Base-by-base conservation (phyloP, 495 filamentous ascomycete genomes). In the Trichoderma erinaceum region DNA sequence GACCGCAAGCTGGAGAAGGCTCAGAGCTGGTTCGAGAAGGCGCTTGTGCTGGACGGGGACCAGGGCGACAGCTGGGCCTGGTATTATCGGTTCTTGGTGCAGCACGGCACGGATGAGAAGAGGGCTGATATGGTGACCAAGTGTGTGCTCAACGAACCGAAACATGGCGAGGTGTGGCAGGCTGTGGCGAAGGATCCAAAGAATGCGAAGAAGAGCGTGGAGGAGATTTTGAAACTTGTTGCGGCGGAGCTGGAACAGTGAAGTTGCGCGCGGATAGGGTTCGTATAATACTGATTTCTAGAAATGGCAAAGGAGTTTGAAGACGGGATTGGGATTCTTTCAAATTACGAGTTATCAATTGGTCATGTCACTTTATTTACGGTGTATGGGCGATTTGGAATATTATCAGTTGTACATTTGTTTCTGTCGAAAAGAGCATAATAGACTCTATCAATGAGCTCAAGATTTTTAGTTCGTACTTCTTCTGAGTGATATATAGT, bases 31-130 rank as follows among this genome's bases (percentile, higher is more conserved):
- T 98, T 99, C 73, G 91, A 96, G 81, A 95, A 97, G 79, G 95
- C 95, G 5, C 88, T 97, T 66, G 78, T 96, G 66, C 81, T 92
- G 15, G 92, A 98, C 72, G 84, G 87, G 32, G 93, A 97, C 75
- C 76, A 88, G 41, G 95, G 96, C 41, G 95, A 99, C 80, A 92
- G 89, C 7, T 99, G 95, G 95, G 95, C 92, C 48, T 99, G 94
- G 94, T 99, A 97, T 73, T 95, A 90, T 77, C 96, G 94, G 78
- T 99, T 97, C 74, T 74, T 97, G 71, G 68, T 85, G 69, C 89
- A 95, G 83, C 92, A 99, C 80, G 96, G 96, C 6, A 96, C 90
- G 32, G 90, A 90, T 75, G 95, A 98, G 78, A 97, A 97, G 88
- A 80, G 90, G 73, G 82, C 79, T 23, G 93, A 96, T 71, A 87